These are phyloP conservation scores for Platismatia glauca DNA, from an alignment of 495 filamentous ascomycete genomes.

Conservation along the genomic window DNA sequence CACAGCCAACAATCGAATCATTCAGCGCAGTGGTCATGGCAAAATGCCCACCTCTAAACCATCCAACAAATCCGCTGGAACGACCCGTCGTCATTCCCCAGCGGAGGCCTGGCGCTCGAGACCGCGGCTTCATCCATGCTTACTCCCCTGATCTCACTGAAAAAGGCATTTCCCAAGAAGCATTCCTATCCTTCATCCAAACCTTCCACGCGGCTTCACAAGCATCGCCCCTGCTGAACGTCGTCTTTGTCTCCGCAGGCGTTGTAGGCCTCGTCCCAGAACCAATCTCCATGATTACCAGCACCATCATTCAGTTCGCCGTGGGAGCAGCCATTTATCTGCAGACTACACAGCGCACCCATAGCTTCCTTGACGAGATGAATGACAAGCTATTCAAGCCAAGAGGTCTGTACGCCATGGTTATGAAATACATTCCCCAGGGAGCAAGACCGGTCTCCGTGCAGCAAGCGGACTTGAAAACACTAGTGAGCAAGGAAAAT, in stretches of 20 bases:
- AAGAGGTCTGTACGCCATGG: slow-evolving; percentile 24
- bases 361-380: slow-evolving; percentile 21
- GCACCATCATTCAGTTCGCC: slow-evolving; percentile 20
- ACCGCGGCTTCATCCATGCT: slow-evolving; percentile 31
- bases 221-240: slow-evolving; percentile 21
- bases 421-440: slow-evolving; percentile 26
- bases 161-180: slow-evolving; percentile 30
- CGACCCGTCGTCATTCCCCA: slow-evolving; percentile 27
- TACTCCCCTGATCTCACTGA: slow-evolving; percentile 34
- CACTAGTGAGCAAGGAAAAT: neutral
- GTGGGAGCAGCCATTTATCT: slow-evolving; percentile 19
- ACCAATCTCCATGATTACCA: slow-evolving; percentile 11
- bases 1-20: slow-evolving; percentile 19
- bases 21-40: slow-evolving; percentile 12
- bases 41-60: neutral
- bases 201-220: slow-evolving; percentile 28
- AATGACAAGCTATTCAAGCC: slow-evolving; percentile 26
- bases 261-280: slow-evolving; percentile 21
- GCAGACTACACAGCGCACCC: slow-evolving; percentile 19
- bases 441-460: neutral
- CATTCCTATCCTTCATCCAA: slow-evolving; percentile 35
- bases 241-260: slow-evolving; percentile 18
- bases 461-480: neutral
- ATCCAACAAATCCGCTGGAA: slow-evolving; percentile 2
- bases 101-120: slow-evolving; percentile 24